Conservation (phyloP, 768 basidiomycete genomes). For the Lentinula sp. region DNA sequence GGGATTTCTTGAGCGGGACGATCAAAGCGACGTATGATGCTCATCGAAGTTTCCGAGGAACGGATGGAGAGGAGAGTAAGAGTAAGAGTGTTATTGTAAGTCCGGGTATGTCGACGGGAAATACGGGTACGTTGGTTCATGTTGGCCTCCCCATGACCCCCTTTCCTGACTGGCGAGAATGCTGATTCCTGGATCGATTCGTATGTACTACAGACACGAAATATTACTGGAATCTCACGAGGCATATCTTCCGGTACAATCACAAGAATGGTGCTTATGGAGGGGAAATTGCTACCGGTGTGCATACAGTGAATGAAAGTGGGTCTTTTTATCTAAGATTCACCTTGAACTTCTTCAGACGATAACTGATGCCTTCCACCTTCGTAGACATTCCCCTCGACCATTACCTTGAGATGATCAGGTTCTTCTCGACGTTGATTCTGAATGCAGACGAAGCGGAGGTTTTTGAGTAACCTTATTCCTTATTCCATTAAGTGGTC, state of each 20-base stretch:
- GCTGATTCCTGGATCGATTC: too few relatives aligned
- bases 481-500: too few relatives aligned
- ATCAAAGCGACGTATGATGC: slow-evolving; percentile 33
- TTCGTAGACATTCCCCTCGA: not conserved
- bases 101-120: slow-evolving; percentile 29
- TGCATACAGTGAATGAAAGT: slow-evolving; percentile 55
- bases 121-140: slow-evolving; percentile 21
- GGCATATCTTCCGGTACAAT: slow-evolving; percentile 43
- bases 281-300: slow-evolving; percentile 15
- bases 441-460: slow-evolving; percentile 31
- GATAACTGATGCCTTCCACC: not conserved
- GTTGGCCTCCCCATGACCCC: not conserved
- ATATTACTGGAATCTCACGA: slow-evolving; percentile 24
- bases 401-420: slow-evolving; percentile 20
- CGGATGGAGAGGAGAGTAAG: not conserved
- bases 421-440: slow-evolving; percentile 31
- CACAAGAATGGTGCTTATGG: slow-evolving; percentile 20
- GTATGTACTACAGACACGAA: slow-evolving; percentile 22
- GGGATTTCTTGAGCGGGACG: slow-evolving; percentile 31
- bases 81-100: slow-evolving; percentile 13
- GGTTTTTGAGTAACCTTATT: not conserved
- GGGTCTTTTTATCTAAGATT: slow-evolving; percentile 7
- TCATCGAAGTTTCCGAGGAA: slow-evolving; percentile 13
- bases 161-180: not conserved
- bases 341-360: too few relatives aligned